These are phyloP conservation scores for Vanilla planifolia DNA, from an alignment of 106 monocot species.

Conservation along the genomic window DNA sequence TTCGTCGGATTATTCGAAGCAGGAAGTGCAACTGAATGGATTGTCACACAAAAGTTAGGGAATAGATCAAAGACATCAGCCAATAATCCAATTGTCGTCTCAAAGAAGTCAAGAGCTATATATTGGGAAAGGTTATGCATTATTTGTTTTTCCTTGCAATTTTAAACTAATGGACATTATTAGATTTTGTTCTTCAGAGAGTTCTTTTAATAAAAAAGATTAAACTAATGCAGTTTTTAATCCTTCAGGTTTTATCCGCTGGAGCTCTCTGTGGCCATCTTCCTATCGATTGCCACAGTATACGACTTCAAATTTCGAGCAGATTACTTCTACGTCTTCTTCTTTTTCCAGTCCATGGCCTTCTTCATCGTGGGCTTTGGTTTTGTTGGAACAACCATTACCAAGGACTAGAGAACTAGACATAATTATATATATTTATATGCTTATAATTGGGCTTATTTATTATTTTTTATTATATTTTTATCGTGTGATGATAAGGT, in stretches of 20 bases:
- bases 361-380: conserved; percentile 51
- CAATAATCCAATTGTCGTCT: neutral
- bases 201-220: neutral
- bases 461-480: neutral
- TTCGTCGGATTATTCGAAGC: conserved; percentile 48
- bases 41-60: conserved; percentile 62
- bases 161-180: neutral
- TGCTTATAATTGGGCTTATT: neutral
- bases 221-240: neutral
- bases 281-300: conserved; percentile 37
- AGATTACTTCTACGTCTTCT: conserved; percentile 51
- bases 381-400: neutral
- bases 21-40: conserved; percentile 54
- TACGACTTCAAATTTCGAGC: conserved; percentile 33
- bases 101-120: neutral
- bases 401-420: neutral
- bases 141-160: neutral
- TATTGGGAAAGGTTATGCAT: neutral
- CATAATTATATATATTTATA: neutral
- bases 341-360: conserved; percentile 43
- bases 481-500: neutral
- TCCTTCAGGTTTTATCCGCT: conserved; percentile 25
- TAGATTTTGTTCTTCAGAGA: conserved; percentile 15
- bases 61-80: conserved; percentile 10
- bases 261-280: conserved; percentile 53